phyloP scores from a whole-genome alignment of 148 eudicot genomes.

The Fagopyrum tataricum region DNA sequence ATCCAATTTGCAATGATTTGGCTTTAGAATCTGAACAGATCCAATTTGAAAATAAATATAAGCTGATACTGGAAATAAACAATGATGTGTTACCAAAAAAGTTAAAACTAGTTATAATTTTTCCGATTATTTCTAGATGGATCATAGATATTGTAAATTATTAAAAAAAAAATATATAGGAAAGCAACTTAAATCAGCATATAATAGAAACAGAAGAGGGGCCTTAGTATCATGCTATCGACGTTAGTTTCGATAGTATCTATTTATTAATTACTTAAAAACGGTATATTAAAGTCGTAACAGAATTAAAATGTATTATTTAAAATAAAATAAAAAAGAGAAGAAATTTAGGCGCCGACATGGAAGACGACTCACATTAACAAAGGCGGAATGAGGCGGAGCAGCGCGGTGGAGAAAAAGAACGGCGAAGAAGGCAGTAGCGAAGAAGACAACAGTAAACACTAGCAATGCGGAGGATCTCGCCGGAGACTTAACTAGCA shows the following conservation, averaged over 20 bases:
- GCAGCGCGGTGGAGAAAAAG: conserved; percentile 31
- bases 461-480: conserved; percentile 31
- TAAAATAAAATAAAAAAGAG: not conserved
- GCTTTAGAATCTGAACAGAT: too few species aligned
- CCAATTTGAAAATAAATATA: too few species aligned
- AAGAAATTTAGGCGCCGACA: conserved; percentile 5
- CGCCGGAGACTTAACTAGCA: conserved; percentile 21
- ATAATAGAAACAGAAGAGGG: not conserved
- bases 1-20: too few species aligned
- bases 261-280: not conserved
- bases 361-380: not conserved
- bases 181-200: not conserved
- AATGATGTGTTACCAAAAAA: too few species aligned
- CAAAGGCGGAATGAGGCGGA: not conserved
- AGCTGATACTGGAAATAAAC: too few species aligned
- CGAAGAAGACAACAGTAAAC: conserved; percentile 29
- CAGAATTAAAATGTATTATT: not conserved
- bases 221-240: not conserved
- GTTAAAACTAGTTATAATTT: too few species aligned
- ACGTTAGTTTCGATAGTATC: not conserved
- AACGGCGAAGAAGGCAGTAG: conserved; percentile 35
- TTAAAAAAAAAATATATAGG: too few species aligned
- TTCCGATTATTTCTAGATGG: too few species aligned
- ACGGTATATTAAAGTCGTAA: not conserved
- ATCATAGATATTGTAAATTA: too few species aligned